Conservation (phyloP, 495 filamentous ascomycete species). For the Jackrogersella multiformis region DNA sequence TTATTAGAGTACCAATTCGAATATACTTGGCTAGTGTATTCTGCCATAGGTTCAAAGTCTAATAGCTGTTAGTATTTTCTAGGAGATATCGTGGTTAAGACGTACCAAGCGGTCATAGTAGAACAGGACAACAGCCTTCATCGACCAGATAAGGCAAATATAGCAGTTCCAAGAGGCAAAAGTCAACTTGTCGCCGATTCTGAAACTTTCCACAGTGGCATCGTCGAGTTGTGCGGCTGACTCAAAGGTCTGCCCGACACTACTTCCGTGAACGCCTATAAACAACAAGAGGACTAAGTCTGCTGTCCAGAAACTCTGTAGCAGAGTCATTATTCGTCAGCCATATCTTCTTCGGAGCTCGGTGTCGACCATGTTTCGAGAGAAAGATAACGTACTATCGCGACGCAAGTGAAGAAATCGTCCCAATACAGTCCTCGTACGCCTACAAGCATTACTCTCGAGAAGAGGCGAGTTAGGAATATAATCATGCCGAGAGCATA, state of each 20-base stretch:
- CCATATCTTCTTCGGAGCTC: not conserved
- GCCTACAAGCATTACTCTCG: conserved; percentile 12
- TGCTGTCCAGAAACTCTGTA: conserved; percentile 17
- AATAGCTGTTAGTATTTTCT: conserved; percentile 1
- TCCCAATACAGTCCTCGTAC: conserved; percentile 15
- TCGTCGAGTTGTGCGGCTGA: conserved; percentile 8
- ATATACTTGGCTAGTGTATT: conserved; percentile 3
- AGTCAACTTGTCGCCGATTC: conserved; percentile 21
- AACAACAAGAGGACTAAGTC: conserved; percentile 15
- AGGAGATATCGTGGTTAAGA: not conserved
- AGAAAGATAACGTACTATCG: conserved; percentile 14
- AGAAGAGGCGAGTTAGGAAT: conserved; percentile 11
- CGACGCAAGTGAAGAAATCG: conserved; percentile 16
- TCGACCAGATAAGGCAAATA: conserved; percentile 25
- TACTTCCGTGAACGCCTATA: conserved; percentile 24
- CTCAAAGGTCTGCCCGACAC: conserved; percentile 19
- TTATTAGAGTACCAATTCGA: conserved; percentile 2
- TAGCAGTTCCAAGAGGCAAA: conserved; percentile 24
- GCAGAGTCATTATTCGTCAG: not conserved
- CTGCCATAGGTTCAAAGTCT: conserved; percentile 28
- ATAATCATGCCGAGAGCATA: conserved; percentile 21
- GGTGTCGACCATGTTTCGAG: not conserved
- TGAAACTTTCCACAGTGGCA: conserved; percentile 14
- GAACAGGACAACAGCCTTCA: conserved; percentile 23
- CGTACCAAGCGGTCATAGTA: conserved; percentile 21